Base-by-base conservation (phyloP, 164 flowering plant species). In the Stephania cephalantha region DNA sequence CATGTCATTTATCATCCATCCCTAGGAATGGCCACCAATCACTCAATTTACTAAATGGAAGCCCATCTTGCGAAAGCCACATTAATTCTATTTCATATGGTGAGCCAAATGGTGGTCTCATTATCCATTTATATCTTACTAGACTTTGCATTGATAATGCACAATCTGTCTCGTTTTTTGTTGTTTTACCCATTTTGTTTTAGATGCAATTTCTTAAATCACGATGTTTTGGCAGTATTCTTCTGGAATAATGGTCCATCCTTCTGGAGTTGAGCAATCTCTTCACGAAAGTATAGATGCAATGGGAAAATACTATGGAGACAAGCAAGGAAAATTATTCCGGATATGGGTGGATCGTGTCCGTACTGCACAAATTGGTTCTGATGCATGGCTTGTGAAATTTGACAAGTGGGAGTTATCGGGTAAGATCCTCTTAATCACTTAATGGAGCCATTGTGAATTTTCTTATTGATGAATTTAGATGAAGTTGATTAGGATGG, bases 341-440 rank as follows among this genome's bases (percentile, higher is more conserved):
- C 80, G 86, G 64, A 80, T 87, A 30, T 92, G 92, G 95, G 85
- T 89, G 61, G 97, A 92, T 84, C 84, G 80, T 63, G 86, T 90
- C 45, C 65, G 82, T 44, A 68, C 87, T 71, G 46, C 88, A 35
- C 83, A 88, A 78, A 85, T 88, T 72, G 80, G 90, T 79, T 71
- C 85, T 46, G 84, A 82, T 65, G 76, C 87, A 52, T 92, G 91
- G 92, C 84, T 88, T 4, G 90, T 89, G 81, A 92, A 84, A 86
- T 90, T 90, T 81, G 76, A 85, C 46, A 88, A 87, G 83, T 92
- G 92, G 90, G 94, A 90, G 68, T 73, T 75, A 50, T 77, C 79
- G 73, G 94, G 97, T 90, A 65, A 85, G 87, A 63, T 45, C 10
- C 69, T 15, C 48, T 58, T 68, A 35, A 15, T 66, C 71, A 46